These are phyloP conservation scores for Lactarius sanguifluus DNA, from an alignment of 768 basidiomycete species.

Conservation along the genomic window DNA sequence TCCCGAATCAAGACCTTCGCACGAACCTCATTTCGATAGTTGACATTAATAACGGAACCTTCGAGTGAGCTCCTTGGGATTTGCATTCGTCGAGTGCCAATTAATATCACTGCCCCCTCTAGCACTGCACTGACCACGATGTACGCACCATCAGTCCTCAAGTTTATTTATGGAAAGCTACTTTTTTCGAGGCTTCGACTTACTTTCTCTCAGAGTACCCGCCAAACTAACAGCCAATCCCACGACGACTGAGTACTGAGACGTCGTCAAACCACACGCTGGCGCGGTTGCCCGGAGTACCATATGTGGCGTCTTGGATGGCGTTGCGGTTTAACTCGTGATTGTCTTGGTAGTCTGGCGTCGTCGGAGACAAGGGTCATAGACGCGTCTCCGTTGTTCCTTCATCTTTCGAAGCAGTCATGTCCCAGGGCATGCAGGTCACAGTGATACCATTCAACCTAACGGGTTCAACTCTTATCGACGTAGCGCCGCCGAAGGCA, in stretches of 20 bases:
- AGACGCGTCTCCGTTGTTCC: background rate
- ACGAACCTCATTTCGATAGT: conserved; percentile 11
- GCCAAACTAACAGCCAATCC: background rate
- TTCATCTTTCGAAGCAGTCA: background rate
- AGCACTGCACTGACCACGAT: conserved; percentile 31
- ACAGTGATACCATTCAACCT: conserved; percentile 11
- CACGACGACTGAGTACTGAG: no score
- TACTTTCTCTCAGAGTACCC: background rate
- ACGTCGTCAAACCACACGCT: background rate
- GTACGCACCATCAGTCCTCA: conserved; percentile 30
- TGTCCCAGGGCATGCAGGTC: background rate
- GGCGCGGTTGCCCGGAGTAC: conserved; percentile 24
- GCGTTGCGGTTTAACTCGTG: background rate
- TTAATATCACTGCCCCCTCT: background rate
- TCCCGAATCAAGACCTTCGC: background rate
- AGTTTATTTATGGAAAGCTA: conserved; percentile 13
- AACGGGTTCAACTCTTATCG: background rate
- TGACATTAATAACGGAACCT: background rate
- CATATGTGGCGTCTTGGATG: conserved; percentile 8
- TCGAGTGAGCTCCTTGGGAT: conserved; percentile 14
- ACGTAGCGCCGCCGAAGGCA: background rate
- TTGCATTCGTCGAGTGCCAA: background rate
- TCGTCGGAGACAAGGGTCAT: conserved; percentile 2
- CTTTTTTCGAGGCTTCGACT: background rate
- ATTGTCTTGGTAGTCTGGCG: conserved; percentile 10